Evolutionary conservation across 768 basidiomycete genomes (phyloP).

Genomic region (Ramaria sp.): DNA sequence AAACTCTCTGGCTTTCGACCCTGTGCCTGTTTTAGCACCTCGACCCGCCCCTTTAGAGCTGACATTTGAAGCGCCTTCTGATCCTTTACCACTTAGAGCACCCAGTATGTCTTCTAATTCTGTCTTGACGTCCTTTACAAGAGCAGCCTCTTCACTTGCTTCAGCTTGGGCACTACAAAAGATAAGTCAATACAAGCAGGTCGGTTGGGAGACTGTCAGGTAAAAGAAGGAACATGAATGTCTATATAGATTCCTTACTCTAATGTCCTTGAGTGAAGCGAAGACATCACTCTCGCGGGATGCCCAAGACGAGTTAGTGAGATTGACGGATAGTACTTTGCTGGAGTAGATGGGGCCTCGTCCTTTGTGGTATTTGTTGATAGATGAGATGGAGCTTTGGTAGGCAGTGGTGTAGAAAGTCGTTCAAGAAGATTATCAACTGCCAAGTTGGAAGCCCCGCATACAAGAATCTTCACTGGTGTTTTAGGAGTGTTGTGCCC

Average conservation of each 20-base stretch:
- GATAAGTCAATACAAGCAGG: neutral
- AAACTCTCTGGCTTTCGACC: neutral
- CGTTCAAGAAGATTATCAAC: constrained; percentile 94
- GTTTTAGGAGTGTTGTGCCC: constrained; percentile 8
- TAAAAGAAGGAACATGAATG: neutral
- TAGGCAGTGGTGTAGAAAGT: constrained; percentile 25
- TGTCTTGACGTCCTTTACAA: constrained; percentile 81
- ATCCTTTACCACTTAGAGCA: constrained; percentile 49
- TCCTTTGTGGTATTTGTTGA: neutral
- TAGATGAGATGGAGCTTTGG: neutral
- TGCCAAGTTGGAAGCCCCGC: constrained; percentile 88
- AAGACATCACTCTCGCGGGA: constrained; percentile 81
- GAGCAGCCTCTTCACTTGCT: constrained; percentile 41
- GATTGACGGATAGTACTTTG: constrained; percentile 14
- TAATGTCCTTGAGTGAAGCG: constrained; percentile 20
- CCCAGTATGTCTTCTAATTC: constrained; percentile 68
- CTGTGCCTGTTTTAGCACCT: constrained; percentile 62
- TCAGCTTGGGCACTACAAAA: neutral
- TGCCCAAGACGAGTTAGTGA: constrained; percentile 83
- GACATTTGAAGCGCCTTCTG: constrained; percentile 58
- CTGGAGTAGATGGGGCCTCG: neutral
- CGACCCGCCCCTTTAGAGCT: constrained; percentile 42
- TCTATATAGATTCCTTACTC: constrained; percentile 12
- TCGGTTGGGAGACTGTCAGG: neutral
- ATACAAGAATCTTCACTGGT: constrained; percentile 63